Conservation (phyloP, 2,329 filamentous ascomycete genomes). For the Tolypocladium pustulatum region DNA sequence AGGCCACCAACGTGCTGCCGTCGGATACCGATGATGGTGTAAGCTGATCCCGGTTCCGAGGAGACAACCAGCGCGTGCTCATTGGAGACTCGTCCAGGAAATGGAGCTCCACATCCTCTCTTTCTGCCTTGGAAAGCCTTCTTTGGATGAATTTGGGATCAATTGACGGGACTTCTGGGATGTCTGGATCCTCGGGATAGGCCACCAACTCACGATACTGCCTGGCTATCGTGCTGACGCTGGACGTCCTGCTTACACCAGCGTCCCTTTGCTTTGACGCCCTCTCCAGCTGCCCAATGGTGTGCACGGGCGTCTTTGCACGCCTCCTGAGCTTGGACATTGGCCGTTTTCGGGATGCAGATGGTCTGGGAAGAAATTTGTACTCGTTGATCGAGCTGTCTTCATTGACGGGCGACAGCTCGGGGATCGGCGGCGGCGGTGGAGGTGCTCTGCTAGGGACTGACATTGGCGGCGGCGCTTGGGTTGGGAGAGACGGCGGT, state of each 20-base stretch:
- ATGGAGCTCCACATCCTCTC: not conserved
- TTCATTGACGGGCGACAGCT: conserved; percentile 9
- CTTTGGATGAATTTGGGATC: conserved; percentile 4
- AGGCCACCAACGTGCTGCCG: conserved; percentile 34
- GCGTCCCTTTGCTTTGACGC: conserved; percentile 12
- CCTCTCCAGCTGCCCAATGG: conserved; percentile 38
- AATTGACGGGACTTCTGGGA: conserved; percentile 14
- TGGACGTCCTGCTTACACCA: conserved; percentile 23
- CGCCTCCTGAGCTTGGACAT: conserved; percentile 28
- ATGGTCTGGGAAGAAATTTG: not conserved
- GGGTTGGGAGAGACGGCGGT: not conserved
- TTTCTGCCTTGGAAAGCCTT: not conserved
- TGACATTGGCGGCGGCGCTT: not conserved
- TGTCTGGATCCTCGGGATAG: conserved; percentile 20
- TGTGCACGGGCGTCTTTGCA: conserved; percentile 40
- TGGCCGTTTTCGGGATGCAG: not conserved
- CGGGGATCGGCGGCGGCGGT: conserved; percentile 10
- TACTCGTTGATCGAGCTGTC: not conserved
- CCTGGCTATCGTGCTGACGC: conserved; percentile 38
- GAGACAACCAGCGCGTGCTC: not conserved
- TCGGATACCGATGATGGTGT: conserved; percentile 27
- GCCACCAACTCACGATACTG: conserved; percentile 38
- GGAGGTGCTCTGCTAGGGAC: conserved; percentile 3
- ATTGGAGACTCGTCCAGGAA: not conserved
- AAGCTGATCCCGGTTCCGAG: not conserved